phyloP scores from a whole-genome alignment of 208 protist genomes.

The Leishmania lainsoni region DNA sequence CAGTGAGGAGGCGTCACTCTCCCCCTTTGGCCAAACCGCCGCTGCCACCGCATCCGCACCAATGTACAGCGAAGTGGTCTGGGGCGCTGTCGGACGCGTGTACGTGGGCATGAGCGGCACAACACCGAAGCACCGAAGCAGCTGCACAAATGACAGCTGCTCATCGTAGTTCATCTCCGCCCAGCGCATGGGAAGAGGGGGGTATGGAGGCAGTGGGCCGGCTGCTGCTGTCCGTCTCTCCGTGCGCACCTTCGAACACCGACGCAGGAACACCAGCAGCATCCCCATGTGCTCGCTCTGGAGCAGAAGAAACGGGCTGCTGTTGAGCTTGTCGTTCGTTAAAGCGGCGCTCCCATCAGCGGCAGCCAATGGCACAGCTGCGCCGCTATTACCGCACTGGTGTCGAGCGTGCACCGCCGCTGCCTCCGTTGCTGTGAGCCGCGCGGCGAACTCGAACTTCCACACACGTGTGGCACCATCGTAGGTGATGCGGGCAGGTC shows the following conservation, averaged over 20 bases:
- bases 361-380: background rate
- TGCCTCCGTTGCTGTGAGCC: constrained; percentile 25
- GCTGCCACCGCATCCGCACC: constrained; percentile 11
- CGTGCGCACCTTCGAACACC: constrained; percentile 21
- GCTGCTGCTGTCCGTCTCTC: constrained; percentile 8
- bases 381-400: background rate
- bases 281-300: constrained; percentile 74
- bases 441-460: constrained; percentile 42
- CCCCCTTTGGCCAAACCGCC: constrained; percentile 4
- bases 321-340: constrained; percentile 33
- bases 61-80: constrained; percentile 25
- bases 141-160: constrained; percentile 57
- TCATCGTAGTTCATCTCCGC: constrained; percentile 69
- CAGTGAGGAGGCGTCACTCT: constrained; percentile 22
- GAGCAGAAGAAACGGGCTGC: constrained; percentile 47
- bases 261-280: constrained; percentile 74
- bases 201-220: constrained; percentile 6
- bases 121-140: constrained; percentile 69
- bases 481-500: constrained; percentile 31
- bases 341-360: background rate
- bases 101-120: constrained; percentile 29
- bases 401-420: constrained; percentile 7
- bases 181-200: constrained; percentile 70
- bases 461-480: constrained; percentile 30
- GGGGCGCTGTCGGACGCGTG: constrained; percentile 15